These are phyloP conservation scores for Xanthoparmelia taractica DNA, from an alignment of 495 filamentous ascomycete species.

Conservation along the genomic window DNA sequence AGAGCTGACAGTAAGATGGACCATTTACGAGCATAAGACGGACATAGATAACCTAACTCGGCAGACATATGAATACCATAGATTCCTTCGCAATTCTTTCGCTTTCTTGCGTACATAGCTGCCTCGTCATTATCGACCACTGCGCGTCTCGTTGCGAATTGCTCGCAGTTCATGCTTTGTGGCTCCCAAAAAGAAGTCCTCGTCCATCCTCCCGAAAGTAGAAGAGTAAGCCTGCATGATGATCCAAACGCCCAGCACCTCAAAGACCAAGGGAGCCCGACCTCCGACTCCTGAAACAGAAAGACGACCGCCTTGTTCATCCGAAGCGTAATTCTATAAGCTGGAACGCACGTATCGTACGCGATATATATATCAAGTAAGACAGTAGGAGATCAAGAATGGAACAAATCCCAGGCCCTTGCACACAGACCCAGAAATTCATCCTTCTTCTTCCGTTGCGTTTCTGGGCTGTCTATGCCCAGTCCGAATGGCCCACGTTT, in stretches of 20 bases:
- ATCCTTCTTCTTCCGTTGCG: constrained; percentile 81
- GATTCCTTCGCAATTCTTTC: neutral
- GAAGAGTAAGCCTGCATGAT: neutral
- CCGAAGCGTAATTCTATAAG: neutral
- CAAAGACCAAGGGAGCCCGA: neutral
- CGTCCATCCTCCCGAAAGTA: neutral
- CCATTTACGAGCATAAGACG: neutral
- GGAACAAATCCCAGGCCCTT: constrained; percentile 92
- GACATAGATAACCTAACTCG: neutral
- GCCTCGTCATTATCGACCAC: neutral
- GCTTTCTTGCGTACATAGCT: neutral
- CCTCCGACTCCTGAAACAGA: neutral
- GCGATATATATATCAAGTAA: neutral
- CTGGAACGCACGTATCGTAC: neutral
- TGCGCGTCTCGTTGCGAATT: neutral
- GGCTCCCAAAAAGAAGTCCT: neutral
- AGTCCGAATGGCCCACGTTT: constrained; percentile 66
- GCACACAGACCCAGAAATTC: constrained; percentile 85
- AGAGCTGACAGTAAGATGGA: neutral
- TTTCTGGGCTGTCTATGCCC: constrained; percentile 73
- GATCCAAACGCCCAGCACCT: neutral
- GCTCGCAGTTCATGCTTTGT: neutral
- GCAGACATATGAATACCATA: neutral
- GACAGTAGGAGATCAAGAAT: constrained; percentile 55
- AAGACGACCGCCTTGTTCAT: neutral